A percentile compares a stretch with the other conserved stretches of the same genome.
These are phyloP conservation scores for Serendipita vermifera DNA, from an alignment of 768 basidiomycete species.

Conservation along the genomic window DNA sequence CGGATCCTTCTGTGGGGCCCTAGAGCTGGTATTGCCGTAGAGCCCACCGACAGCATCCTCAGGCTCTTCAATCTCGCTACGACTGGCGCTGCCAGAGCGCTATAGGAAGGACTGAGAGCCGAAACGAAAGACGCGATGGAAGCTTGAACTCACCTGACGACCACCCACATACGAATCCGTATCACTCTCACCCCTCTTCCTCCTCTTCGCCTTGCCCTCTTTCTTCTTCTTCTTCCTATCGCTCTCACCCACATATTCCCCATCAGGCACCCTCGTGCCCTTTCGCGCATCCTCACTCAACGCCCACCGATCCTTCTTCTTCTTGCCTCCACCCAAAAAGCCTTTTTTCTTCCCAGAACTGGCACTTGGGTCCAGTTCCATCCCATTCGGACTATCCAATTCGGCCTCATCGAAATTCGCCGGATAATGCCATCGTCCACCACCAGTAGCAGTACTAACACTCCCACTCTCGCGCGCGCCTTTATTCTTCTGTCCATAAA, in stretches of 20 bases:
- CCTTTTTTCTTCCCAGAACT: constrained; percentile 44
- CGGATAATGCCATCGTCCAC: constrained; percentile 70
- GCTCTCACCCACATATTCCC: constrained; percentile 29
- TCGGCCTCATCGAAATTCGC: constrained; percentile 60
- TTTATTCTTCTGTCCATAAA: constrained; percentile 36
- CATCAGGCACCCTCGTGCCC: constrained; percentile 13
- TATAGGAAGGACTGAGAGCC: no score
- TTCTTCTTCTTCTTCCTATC: constrained; percentile 27
- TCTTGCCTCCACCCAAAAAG: constrained; percentile 21
- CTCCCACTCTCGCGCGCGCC: constrained; percentile 22
- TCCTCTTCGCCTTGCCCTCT: constrained; percentile 53
- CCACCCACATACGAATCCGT: neutral
- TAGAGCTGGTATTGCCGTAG: constrained; percentile 32
- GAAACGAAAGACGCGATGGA: neutral
- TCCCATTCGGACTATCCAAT: constrained; percentile 26
- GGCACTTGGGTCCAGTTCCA: no score
- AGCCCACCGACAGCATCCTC: constrained; percentile 63
- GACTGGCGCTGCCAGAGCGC: constrained; percentile 26
- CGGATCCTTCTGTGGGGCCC: constrained; percentile 14
- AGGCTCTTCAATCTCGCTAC: constrained; percentile 25
- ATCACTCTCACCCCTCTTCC: constrained; percentile 30
- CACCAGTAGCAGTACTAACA: constrained; percentile 26
- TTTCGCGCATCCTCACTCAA: constrained; percentile 75
- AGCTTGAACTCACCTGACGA: neutral
- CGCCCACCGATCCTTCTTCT: constrained; percentile 81